Evolutionary conservation across 441 rosid species (phyloP), one percentile per base, ranked within the genome.

Genomic region (Francoa sonchifolia): DNA sequence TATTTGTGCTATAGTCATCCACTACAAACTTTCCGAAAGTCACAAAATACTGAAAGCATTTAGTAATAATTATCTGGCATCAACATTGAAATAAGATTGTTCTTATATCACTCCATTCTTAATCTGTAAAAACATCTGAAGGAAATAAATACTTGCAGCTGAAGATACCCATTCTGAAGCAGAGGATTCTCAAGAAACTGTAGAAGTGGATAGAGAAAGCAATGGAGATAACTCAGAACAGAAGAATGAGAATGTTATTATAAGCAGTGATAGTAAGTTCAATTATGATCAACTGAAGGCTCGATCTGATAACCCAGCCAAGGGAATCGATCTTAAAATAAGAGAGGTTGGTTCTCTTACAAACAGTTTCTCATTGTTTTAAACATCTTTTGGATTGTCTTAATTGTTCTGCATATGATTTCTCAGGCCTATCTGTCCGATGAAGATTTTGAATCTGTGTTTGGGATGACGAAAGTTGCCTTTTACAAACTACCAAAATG

Each of bases 271-370:
- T 33, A 59, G 58, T 36, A 79, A 69, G 28, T 92, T 82, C 80
- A 71, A 73, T 37, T 92, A 92, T 33, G 96, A 79, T 54, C 85
- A 70, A 63, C 82, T 92, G 57, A 84, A 73, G 69, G 75, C 93
- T 54, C 80, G 68, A 59, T 84, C 99, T 22, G 83, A 71, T 16
- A 77, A 76, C 53, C 95, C 99, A 2, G 77, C 63, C 2, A 67
- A 71, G 8, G 80, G 80, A 48, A 77, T 77, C 14, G 85, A 77
- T 55, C 70, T 71, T 42, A 77, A 77, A 43, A 51, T 69, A 47
- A 74, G 97, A 72, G 99, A 92, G 96, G 99, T 92, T 40, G n/a
- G 77, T 57, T 27, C 6, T n/a, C 4, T 20, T 48, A 14, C 41
- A 19, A 38, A 14, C 16, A 9, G 16, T 15, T 28, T 28, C 12